Conservation (phyloP, 1,284 basidiomycete species). For the Coriolopsis trogii region DNA sequence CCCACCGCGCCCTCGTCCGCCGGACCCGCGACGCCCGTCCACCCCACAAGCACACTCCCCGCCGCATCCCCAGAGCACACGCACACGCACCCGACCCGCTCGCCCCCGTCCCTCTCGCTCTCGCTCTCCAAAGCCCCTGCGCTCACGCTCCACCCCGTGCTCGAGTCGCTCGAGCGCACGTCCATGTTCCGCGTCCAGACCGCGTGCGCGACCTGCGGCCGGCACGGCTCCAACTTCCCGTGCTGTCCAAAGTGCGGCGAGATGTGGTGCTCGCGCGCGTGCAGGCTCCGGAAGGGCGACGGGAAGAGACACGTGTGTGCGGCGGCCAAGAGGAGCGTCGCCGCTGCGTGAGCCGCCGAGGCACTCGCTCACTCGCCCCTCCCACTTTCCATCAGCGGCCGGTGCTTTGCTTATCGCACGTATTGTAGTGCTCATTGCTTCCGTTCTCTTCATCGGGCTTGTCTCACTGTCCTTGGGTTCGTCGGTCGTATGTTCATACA, state of each 20-base stretch:
- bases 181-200: conserved; percentile 52
- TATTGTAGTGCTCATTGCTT: no score
- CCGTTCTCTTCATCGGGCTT: no score
- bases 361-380: no score
- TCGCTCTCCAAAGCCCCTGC: no score
- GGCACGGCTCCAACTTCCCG: conserved; percentile 62
- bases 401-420: no score
- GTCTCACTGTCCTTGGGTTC: no score
- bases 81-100: no score
- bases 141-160: conserved; percentile 51
- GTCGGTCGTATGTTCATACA: no score
- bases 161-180: conserved; percentile 54
- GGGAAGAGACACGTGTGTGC: conserved; percentile 46
- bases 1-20: conserved; percentile 31
- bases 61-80: no score
- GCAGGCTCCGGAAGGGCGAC: conserved; percentile 52
- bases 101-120: no score
- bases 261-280: conserved; percentile 72
- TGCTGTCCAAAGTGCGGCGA: conserved; percentile 64
- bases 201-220: conserved; percentile 60
- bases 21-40: conserved; percentile 28
- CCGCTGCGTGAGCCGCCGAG: no score
- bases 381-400: no score
- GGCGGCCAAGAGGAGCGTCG: conserved; percentile 8
- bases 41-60: conserved; percentile 17